These are phyloP conservation scores for Coemansia erecta DNA, from an alignment of 192 early-diverging fungal species.

Conservation along the genomic window DNA sequence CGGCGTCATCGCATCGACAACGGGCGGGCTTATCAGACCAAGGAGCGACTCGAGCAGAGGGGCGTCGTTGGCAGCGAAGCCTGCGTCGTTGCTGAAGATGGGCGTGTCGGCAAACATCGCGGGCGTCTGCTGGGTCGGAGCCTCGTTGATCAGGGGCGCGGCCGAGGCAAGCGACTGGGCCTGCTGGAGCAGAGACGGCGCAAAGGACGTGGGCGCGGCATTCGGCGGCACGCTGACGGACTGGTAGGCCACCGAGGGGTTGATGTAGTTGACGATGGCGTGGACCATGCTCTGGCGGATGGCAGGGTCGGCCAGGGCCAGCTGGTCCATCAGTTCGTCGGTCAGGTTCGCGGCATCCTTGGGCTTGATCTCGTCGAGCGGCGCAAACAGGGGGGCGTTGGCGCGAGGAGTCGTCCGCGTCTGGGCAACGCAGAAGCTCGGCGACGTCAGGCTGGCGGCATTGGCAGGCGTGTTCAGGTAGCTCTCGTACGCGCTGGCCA, in stretches of 20 bases:
- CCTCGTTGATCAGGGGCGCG: slow-evolving; percentile 4
- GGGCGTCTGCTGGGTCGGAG: not conserved
- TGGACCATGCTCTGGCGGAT: slow-evolving; percentile 46
- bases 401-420: not conserved
- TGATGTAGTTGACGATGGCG: slow-evolving; percentile 45
- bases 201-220: not conserved
- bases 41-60: slow-evolving; percentile 43
- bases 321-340: slow-evolving; percentile 26
- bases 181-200: slow-evolving; percentile 13
- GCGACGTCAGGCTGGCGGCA: slow-evolving; percentile 13
- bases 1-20: slow-evolving; percentile 7
- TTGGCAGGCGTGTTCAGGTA: slow-evolving; percentile 37
- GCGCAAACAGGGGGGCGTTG: slow-evolving; percentile 40
- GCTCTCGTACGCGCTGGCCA: slow-evolving; percentile 35
- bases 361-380: slow-evolving; percentile 41
- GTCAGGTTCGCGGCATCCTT: slow-evolving; percentile 13
- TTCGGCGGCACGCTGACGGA: slow-evolving; percentile 2
- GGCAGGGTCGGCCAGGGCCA: slow-evolving; percentile 24
- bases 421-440: slow-evolving; percentile 2
- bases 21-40: slow-evolving; percentile 30
- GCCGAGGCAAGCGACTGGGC: slow-evolving; percentile 11
- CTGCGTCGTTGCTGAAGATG: not conserved
- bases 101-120: slow-evolving; percentile 4
- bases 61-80: slow-evolving; percentile 8
- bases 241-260: slow-evolving; percentile 36